A percentile compares a stretch with the other conserved stretches of the same genome.
Evolutionary conservation across 1,284 basidiomycete genomes (phyloP).

Genomic region (Apiotrichum akiyoshidainum): DNA sequence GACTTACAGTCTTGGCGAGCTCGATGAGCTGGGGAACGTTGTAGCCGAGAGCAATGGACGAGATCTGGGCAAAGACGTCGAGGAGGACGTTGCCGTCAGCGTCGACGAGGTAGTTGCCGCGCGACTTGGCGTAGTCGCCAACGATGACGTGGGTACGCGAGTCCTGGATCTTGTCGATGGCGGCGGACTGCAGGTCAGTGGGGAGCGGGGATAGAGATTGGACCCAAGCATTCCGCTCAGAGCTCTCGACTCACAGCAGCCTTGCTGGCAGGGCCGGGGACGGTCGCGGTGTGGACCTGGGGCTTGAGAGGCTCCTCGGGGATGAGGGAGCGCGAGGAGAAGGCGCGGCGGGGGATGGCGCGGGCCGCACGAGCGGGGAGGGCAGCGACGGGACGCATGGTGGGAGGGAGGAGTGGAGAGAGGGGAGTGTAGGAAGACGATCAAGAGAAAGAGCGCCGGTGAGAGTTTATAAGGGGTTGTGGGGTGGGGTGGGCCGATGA

Average conservation of each 20-base stretch:
- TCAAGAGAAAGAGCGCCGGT: not conserved
- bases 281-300: slow-evolving; percentile 18
- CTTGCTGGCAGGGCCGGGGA: slow-evolving; percentile 31
- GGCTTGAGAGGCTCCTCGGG: slow-evolving; percentile 29
- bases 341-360: slow-evolving; percentile 11
- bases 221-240: not conserved
- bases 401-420: not conserved
- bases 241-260: slow-evolving; percentile 15
- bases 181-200: slow-evolving; percentile 21
- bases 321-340: slow-evolving; percentile 27
- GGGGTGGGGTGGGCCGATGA: too few species aligned
- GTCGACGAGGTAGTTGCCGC: slow-evolving; percentile 56
- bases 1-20: slow-evolving; percentile 43
- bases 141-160: slow-evolving; percentile 26
- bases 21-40: slow-evolving; percentile 54
- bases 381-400: slow-evolving; percentile 8
- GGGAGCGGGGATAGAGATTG: not conserved
- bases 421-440: not conserved
- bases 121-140: slow-evolving; percentile 24
- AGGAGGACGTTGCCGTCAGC: slow-evolving; percentile 57
- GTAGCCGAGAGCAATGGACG: slow-evolving; percentile 54
- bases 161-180: slow-evolving; percentile 29
- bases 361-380: slow-evolving; percentile 10
- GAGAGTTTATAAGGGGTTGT: too few species aligned
- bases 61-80: slow-evolving; percentile 57